phyloP scores from a whole-genome alignment of 1,284 basidiomycete genomes.

The Ceratobasidium sp. region DNA sequence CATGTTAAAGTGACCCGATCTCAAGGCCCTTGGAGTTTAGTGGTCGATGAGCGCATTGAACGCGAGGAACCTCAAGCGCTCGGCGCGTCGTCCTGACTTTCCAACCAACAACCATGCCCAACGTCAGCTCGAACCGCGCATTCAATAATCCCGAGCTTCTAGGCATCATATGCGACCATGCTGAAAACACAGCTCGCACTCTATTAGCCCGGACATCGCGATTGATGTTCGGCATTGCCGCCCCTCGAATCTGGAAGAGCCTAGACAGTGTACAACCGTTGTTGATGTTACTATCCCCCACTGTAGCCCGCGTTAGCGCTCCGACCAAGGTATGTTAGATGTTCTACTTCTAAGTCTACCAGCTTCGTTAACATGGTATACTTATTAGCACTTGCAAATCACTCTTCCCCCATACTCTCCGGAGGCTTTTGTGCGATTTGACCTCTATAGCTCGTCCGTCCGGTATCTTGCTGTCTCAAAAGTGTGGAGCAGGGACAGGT shows the following conservation, averaged over 20 bases:
- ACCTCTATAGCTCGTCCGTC: neutral
- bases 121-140: neutral
- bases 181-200: neutral
- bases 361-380: no score
- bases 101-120: neutral
- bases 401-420: neutral
- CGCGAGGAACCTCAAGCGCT: no score
- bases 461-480: neutral
- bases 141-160: conserved; percentile 2
- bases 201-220: neutral
- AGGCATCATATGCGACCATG: neutral
- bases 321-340: neutral
- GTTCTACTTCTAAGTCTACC: no score
- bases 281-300: neutral
- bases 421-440: neutral
- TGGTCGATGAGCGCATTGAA: no score
- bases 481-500: neutral
- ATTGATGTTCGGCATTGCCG: neutral
- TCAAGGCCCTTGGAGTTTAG: no score
- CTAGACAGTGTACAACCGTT: neutral
- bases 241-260: neutral
- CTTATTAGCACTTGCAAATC: neutral
- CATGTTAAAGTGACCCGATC: no score
- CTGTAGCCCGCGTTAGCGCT: no score
- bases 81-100: no score